Evolutionary conservation across 805 yeast species (phyloP).

Genomic region (Scheffersomyces ergatensis): DNA sequence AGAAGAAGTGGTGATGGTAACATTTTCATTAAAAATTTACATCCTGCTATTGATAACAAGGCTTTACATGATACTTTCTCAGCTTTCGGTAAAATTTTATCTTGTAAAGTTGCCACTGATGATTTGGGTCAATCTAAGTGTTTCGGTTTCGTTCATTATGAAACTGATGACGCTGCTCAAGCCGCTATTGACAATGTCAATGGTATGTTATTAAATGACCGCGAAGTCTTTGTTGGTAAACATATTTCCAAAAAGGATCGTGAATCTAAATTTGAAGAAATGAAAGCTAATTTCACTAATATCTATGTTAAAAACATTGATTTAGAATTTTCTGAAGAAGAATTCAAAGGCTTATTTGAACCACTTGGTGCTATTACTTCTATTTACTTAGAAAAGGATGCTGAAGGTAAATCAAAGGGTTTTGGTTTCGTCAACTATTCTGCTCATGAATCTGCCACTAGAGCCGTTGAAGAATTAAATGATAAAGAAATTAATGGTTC

Average conservation of each 20-base stretch:
- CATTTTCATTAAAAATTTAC: constrained; percentile 96
- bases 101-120: constrained; percentile 97
- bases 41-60: constrained; percentile 97
- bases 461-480: constrained; percentile 90
- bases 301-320: constrained; percentile 91
- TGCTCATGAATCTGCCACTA: constrained; percentile 80
- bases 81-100: constrained; percentile 92
- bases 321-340: constrained; percentile 64
- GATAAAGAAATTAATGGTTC: constrained; percentile 83
- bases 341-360: constrained; percentile 68
- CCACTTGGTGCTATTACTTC: constrained; percentile 82
- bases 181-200: constrained; percentile 96
- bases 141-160: constrained; percentile 97
- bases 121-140: constrained; percentile 89
- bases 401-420: constrained; percentile 87
- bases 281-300: constrained; percentile 92
- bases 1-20: constrained; percentile 96
- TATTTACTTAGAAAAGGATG: constrained; percentile 73
- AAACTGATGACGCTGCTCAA: constrained; percentile 85
- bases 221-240: constrained; percentile 92
- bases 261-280: constrained; percentile 85
- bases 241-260: constrained; percentile 93
- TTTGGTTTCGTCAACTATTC: constrained; percentile 95
- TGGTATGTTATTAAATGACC: constrained; percentile 97
- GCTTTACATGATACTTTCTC: constrained; percentile 97